phyloP scores from a whole-genome alignment of 2,329 filamentous ascomycete species.

The Arachnomyces sp. region DNA sequence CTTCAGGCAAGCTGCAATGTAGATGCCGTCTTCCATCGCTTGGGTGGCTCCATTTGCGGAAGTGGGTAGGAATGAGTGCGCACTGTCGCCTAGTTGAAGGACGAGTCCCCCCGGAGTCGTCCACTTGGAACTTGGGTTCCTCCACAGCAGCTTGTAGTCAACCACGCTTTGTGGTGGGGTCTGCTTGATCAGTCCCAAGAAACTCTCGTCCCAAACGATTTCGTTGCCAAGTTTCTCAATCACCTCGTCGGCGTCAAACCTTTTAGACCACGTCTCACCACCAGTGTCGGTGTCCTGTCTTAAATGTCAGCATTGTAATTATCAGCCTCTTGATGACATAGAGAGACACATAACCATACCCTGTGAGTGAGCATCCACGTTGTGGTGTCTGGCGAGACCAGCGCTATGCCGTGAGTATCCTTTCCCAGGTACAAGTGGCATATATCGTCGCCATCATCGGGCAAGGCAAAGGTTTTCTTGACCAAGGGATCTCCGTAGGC shows the following conservation, averaged over 20 bases:
- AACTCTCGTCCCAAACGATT: too few species aligned
- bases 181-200: conserved; percentile 25
- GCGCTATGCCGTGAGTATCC: too few species aligned
- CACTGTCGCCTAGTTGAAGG: conserved; percentile 31
- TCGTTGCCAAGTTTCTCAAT: conserved; percentile 3
- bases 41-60: conserved; percentile 39
- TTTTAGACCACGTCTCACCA: conserved; percentile 48
- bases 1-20: conserved; percentile 24
- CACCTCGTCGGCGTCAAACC: conserved; percentile 2
- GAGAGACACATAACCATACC: too few species aligned
- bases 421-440: too few species aligned
- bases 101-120: conserved; percentile 18
- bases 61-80: conserved; percentile 35
- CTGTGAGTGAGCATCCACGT: conserved; percentile 47
- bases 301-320: too few species aligned
- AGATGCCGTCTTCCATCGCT: conserved; percentile 37
- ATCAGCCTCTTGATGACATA: too few species aligned
- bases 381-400: too few species aligned
- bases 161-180: conserved; percentile 23
- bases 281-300: too few species aligned
- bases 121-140: conserved; percentile 19
- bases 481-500: conserved; percentile 9
- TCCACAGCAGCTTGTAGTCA: conserved; percentile 27
- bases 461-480: too few species aligned
- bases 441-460: too few species aligned